Evolutionary conservation across 2,329 filamentous ascomycete genomes (phyloP), one percentile per base, ranked within the genome.

Genomic region (Colletotrichum truncatum): DNA sequence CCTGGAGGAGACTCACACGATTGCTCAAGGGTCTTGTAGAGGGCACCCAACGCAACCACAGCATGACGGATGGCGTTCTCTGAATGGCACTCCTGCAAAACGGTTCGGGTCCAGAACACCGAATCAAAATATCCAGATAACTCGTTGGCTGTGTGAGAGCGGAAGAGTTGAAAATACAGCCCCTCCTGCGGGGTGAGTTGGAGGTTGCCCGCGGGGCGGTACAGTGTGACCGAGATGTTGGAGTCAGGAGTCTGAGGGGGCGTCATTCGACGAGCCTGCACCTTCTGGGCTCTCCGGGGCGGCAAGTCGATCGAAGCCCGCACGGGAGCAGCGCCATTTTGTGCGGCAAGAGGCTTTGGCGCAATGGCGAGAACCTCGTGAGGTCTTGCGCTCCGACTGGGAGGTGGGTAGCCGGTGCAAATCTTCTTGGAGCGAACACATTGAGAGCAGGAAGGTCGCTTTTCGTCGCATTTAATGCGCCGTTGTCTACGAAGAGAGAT

Each of bases 91-190:
- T 89, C 87, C 69, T 88, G 86, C 9, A 91, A 74, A 2, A 91
- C 88, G 32, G 85, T 84, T 43, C 83, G 80, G 1, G 83, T 88
- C 89, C 89, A 92, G 71, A 91, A 91, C 2, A 84, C 80, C 18
- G 84, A 86, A 71, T 91, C 87, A 66, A 91, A 91, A 72, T 89
- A 91, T 11, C 89, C 89, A 0, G 89, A 90, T 6, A 91, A 78
- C 70, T 90, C 87, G 48, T 78, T 84, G 2, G 88, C 86, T 0
- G 89, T 90, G 43, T 87, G 86, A 25, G 84, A 79, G 41, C 85
- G 84, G 70, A 91, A 91, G 11, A 90, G 76, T 61, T 88, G 83
- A 70, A 90, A 90, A 70, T 90, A 90, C 51, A 84, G 82, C 16
- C 80, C 81, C 66, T 91, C 88, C 49, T 80, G 78, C 5, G 81